Base-by-base conservation (phyloP, 2,329 filamentous ascomycete genomes). In the Pleoardoris graminearum region DNA sequence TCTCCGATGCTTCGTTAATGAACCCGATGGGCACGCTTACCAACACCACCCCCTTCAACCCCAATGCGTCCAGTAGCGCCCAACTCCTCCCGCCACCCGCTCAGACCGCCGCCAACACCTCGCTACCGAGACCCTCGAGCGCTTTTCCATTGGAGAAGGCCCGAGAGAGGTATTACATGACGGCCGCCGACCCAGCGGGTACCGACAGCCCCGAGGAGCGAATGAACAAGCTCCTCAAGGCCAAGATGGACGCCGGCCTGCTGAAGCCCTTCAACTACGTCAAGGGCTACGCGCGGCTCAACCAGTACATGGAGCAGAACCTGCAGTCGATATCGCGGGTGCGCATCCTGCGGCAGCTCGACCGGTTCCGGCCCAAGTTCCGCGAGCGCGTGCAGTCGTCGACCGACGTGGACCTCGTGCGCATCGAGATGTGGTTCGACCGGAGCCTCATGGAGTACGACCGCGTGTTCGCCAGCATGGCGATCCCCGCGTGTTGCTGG, bases 351-450 rank as follows among this genome's bases (percentile, higher is more conserved):
- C 86, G 91, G 54, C 93, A 96, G 68, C 82, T 99, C 37, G 90
- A 96, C 73, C 87, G 90, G 51, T 99, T 99, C 75, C 83, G 94
- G 39, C 94, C 94, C 14, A 96, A 96, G 69, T 99, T 99, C 68
- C 84, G 94, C 57, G 93, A 97, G 74, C 91, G 95, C 76, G 93
- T 96, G 71, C 91, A 97, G 60, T 87, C 82, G 29, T 79, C 97
- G 68, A 97, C 90, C 1, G 94, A 99, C 74, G 89, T 97, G 71
- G 91, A 99, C 74, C 84, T 99, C 22, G 87, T 97, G 23, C 85
- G 92, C 53, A 93, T 97, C 10, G 94, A 99, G 76, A 97, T 97
- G 91, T 97, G 94, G 93, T 97, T 99, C 69, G 94, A 99, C 74
- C 86, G 89, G 66, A 94, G 90, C 58, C 77, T 99, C 62, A 94